Percentiles rank a stretch among this genome's conserved stretches.
Conservation (phyloP, 225 moss, liverwort and hornwort species). For the Asterella californica region DNA sequence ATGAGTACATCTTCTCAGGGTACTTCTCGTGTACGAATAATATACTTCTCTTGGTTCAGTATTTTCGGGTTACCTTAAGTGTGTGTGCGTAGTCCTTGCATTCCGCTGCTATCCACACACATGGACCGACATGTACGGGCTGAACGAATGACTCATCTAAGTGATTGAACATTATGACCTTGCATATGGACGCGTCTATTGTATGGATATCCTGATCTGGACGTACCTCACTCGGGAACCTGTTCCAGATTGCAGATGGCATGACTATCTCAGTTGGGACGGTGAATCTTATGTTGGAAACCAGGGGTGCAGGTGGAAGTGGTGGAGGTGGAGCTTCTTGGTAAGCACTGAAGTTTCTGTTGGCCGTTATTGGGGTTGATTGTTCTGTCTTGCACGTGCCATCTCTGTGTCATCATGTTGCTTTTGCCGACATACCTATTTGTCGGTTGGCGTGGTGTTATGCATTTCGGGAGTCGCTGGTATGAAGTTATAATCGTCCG, state of each 20-base stretch:
- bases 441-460: neutral
- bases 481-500: neutral
- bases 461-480: neutral
- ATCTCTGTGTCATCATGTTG: neutral
- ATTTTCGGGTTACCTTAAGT: too few species aligned
- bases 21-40: too few species aligned
- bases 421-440: neutral
- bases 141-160: too few species aligned
- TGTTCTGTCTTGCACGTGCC: neutral
- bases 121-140: too few species aligned
- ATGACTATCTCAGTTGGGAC: conserved; percentile 93
- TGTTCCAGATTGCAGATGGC: conserved; percentile 93
- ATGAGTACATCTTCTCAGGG: too few species aligned
- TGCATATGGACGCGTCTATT: neutral
- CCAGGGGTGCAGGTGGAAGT: conserved; percentile 81
- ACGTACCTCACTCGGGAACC: conserved; percentile 24
- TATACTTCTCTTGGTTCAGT: too few species aligned
- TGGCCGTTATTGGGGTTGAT: neutral
- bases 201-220: neutral
- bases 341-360: conserved; percentile 34
- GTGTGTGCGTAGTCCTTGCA: too few species aligned
- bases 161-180: too few species aligned
- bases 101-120: too few species aligned
- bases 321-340: conserved; percentile 80
- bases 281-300: conserved; percentile 98